Percentiles rank a stretch among this genome's conserved stretches.
phyloP scores from a whole-genome alignment of 2,329 filamentous ascomycete genomes.

The Tolypocladium cylindrosporum region DNA sequence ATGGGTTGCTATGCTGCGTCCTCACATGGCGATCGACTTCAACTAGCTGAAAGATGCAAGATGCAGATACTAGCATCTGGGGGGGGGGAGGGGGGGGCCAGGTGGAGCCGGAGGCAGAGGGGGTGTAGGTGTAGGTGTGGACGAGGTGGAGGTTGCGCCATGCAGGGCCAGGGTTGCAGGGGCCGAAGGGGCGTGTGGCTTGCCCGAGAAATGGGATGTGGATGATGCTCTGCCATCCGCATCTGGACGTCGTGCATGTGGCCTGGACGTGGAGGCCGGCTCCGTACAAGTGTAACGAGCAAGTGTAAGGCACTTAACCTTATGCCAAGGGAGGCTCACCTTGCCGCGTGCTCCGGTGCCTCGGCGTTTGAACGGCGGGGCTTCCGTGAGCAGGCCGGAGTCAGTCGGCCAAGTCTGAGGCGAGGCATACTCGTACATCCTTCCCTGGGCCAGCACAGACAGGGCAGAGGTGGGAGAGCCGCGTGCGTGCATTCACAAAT shows the following conservation, averaged over 20 bases:
- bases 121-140: neutral
- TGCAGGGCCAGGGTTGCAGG: neutral
- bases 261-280: too few species aligned
- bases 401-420: neutral
- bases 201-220: neutral
- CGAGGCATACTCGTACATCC: too few species aligned
- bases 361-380: neutral
- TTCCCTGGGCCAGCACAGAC: neutral
- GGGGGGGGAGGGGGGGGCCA: neutral
- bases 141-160: neutral
- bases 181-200: neutral
- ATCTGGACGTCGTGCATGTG: neutral
- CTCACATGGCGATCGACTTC: neutral
- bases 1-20: neutral
- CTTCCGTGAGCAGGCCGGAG: too few species aligned
- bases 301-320: neutral
- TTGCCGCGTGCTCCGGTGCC: neutral
- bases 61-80: neutral
- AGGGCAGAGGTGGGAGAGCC: neutral
- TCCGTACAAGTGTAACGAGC: neutral
- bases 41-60: neutral
- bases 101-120: neutral
- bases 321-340: neutral
- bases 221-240: neutral
- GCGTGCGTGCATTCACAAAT: neutral